phyloP scores from a whole-genome alignment of 306 rosid genomes.

The Rosa chinensis region DNA sequence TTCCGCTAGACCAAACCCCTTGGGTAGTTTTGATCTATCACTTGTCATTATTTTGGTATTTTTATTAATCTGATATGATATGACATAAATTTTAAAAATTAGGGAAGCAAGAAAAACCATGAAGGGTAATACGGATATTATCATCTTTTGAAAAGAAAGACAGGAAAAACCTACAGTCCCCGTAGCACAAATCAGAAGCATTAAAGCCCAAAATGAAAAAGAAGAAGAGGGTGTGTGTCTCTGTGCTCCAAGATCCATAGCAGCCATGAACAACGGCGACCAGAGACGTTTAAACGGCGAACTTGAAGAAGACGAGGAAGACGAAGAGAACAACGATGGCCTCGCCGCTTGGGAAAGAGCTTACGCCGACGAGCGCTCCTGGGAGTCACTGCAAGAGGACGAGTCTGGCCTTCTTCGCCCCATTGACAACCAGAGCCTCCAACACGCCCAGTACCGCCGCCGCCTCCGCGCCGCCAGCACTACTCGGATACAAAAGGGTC shows the following conservation, averaged over 20 bases:
- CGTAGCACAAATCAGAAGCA: background rate
- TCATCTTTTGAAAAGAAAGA: too few relatives aligned
- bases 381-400: constrained; percentile 95
- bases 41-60: too few relatives aligned
- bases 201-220: background rate
- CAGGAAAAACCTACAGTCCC: background rate
- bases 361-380: constrained; percentile 92
- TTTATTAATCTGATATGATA: too few relatives aligned
- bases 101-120: too few relatives aligned
- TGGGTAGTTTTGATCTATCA: too few relatives aligned
- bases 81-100: too few relatives aligned
- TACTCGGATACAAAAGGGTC: constrained; percentile 89
- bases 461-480: constrained; percentile 74
- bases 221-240: too few relatives aligned
- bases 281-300: constrained; percentile 54
- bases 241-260: background rate
- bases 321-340: constrained; percentile 58
- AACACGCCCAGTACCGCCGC: constrained; percentile 89
- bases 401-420: constrained; percentile 98
- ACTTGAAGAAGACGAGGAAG: constrained; percentile 75
- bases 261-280: constrained; percentile 62
- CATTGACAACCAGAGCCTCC: constrained; percentile 63
- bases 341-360: constrained; percentile 91
- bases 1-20: too few relatives aligned
- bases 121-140: too few relatives aligned